Evolutionary conservation across 352 stramenopile genomes (phyloP).

Genomic region (Phytophthora megakarya): DNA sequence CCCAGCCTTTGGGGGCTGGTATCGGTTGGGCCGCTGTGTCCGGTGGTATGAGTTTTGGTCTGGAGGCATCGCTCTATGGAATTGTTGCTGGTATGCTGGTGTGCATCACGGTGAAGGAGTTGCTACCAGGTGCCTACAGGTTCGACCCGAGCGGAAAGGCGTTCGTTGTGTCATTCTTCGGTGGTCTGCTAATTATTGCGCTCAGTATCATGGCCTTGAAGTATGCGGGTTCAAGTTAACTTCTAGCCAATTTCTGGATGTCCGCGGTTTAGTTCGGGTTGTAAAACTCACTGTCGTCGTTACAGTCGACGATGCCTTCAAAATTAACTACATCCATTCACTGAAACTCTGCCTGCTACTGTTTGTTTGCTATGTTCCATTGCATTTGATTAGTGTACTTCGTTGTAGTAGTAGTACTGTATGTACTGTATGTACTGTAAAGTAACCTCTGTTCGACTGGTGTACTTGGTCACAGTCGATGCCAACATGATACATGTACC

Average conservation of each 20-base stretch:
- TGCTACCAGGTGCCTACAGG: slow-evolving; percentile 90
- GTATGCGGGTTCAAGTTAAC: slow-evolving; percentile 64
- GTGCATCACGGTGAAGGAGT: slow-evolving; percentile 91
- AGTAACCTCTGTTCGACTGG: too few species aligned
- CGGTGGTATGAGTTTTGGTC: slow-evolving; percentile 60
- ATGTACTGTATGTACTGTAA: too few species aligned
- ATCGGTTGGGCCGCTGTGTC: slow-evolving; percentile 68
- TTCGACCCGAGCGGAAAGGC: slow-evolving; percentile 89
- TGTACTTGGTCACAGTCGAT: too few species aligned
- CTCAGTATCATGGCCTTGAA: slow-evolving; percentile 89
- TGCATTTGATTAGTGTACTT: too few species aligned
- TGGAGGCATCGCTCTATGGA: slow-evolving; percentile 91
- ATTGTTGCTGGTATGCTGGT: slow-evolving; percentile 94
- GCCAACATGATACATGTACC: too few species aligned
- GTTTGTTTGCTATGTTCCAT: too few species aligned
- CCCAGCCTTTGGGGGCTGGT: slow-evolving; percentile 90
- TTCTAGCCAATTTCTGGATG: not conserved
- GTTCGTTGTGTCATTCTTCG: slow-evolving; percentile 87
- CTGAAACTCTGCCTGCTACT: too few species aligned
- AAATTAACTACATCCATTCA: not conserved
- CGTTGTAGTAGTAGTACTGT: too few species aligned
- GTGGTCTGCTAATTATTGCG: slow-evolving; percentile 89
- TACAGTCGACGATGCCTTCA: not conserved
- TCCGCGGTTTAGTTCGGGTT: not conserved
- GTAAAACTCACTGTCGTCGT: not conserved